Evolutionary conservation across 192 early-diverging fungal species (phyloP), one percentile per base, ranked within the genome.

Genomic region (Mortierella alpina): DNA sequence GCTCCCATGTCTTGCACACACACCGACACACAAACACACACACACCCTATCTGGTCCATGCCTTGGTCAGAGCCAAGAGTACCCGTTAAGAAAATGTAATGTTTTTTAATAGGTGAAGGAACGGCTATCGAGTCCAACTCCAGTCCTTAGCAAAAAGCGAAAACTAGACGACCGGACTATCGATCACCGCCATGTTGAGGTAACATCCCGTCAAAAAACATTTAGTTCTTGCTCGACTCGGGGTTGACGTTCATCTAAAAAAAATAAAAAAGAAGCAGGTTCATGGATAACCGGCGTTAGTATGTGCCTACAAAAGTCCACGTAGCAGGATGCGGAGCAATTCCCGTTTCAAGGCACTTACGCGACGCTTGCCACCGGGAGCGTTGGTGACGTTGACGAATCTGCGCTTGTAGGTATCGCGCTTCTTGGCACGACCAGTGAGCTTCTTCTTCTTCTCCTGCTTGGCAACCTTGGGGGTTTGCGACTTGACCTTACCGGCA

Each of bases 401-500:
- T 70, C 98, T 95, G 83, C 98, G 94, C 90, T 91, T 98, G 93
- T 98, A 99, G 72, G 89, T 88, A 66, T 96, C 88, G 80, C 98
- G 90, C 94, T 98, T 99, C 91, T 95, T 96, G 83, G 96, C 95
- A 83, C 98, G 96, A 86, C 77, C 92, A 73, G 86, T 85, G 83
- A 86, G 84, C 89, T 95, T 91, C 93, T 99, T 99, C 88, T 95
- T 91, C 93, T 98, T 96, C 85, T 97, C 96, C 84, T 96, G 92
- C 91, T 94, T 92, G 82, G 96, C 96, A 74, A 98, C 98, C 91
- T 97, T 98, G 82, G 98, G 96, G 81, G 93, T 95, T 89, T 98
- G 97, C 75, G 93, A 93, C 96, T 99, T 99, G 87, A 99, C 98
- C 90, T 99, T 99, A 93, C 98, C 98, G 90, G 98, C 98, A 98